These are phyloP conservation scores for Candida buenavistaensis DNA, from an alignment of 1,139 yeast genomes.

Conservation along the genomic window DNA sequence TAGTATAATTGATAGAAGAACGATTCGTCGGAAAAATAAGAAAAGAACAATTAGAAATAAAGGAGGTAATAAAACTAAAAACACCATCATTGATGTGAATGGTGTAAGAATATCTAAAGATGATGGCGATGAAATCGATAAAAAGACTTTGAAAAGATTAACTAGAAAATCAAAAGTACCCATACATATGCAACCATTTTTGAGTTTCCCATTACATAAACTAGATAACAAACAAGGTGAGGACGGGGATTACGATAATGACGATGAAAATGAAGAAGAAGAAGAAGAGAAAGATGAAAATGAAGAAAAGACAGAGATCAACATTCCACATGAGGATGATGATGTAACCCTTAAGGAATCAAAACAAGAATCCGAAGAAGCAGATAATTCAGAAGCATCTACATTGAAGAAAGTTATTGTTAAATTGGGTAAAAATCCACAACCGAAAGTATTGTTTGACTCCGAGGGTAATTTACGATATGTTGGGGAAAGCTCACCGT, in stretches of 20 bases:
- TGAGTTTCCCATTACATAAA: slow-evolving; percentile 15
- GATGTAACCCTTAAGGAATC: background rate
- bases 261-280: background rate
- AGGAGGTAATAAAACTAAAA: background rate
- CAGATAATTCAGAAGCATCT: slow-evolving; percentile 11
- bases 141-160: slow-evolving; percentile 10
- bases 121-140: slow-evolving; percentile 12
- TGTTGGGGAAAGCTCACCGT: slow-evolving; percentile 26
- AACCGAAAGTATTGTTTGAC: slow-evolving; percentile 12
- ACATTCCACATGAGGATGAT: background rate
- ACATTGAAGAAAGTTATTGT: background rate
- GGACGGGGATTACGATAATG: slow-evolving; percentile 1
- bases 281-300: background rate
- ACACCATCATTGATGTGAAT: slow-evolving; percentile 1
- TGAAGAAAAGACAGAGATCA: background rate
- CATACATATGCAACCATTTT: slow-evolving; percentile 13
- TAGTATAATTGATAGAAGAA: slow-evolving; percentile 23
- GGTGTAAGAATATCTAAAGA: slow-evolving; percentile 1
- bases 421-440: slow-evolving; percentile 5
- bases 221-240: slow-evolving; percentile 6
- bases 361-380: background rate
- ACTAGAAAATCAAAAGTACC: slow-evolving; percentile 11
- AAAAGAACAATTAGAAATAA: slow-evolving; percentile 10
- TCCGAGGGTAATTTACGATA: slow-evolving; percentile 21
- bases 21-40: slow-evolving; percentile 16